Conservation (phyloP, 495 filamentous ascomycete genomes). For the Penicillium arizonense region DNA sequence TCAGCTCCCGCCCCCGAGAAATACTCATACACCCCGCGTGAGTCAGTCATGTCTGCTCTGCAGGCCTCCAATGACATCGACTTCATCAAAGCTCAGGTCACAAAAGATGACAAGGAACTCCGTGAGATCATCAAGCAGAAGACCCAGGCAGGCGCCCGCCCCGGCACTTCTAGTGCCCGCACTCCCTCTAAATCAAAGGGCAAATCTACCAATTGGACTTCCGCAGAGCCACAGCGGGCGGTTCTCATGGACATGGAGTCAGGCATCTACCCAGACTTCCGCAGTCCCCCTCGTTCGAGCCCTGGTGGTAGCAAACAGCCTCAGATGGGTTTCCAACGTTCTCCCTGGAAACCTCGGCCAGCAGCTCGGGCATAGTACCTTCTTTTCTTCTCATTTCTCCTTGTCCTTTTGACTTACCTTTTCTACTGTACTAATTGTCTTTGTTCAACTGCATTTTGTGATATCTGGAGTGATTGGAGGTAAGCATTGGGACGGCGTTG, state of each 20-base stretch:
- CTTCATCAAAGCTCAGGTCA: conserved; percentile 83
- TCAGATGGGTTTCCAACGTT: conserved; percentile 29
- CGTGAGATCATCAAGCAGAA: conserved; percentile 65
- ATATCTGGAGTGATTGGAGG: conserved; percentile 14
- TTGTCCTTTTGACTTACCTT: conserved; percentile 11
- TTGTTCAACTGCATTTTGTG: conserved; percentile 17
- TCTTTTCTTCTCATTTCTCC: conserved; percentile 4
- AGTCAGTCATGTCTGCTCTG: conserved; percentile 76
- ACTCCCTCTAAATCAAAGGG: conserved; percentile 18
- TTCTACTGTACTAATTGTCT: conserved; percentile 6
- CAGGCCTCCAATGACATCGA: conserved; percentile 49
- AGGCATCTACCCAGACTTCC: conserved; percentile 37
- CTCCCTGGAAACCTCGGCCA: conserved; percentile 37
- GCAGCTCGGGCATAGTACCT: conserved; percentile 30
- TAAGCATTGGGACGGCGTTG: conserved; percentile 33
- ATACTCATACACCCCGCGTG: conserved; percentile 66
- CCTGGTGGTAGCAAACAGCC: conserved; percentile 25
- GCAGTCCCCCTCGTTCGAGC: conserved; percentile 16
- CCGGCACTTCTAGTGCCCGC: conserved; percentile 15
- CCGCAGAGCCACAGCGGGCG: conserved; percentile 44
- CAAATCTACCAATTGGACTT: conserved; percentile 20
- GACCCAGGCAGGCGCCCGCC: conserved; percentile 19
- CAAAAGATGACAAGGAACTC: conserved; percentile 70
- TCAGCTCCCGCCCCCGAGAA: conserved; percentile 51
- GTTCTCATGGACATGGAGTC: conserved; percentile 47